Conservation (phyloP, 352 stramenopile genomes). For the Phytophthora aleatoria region DNA sequence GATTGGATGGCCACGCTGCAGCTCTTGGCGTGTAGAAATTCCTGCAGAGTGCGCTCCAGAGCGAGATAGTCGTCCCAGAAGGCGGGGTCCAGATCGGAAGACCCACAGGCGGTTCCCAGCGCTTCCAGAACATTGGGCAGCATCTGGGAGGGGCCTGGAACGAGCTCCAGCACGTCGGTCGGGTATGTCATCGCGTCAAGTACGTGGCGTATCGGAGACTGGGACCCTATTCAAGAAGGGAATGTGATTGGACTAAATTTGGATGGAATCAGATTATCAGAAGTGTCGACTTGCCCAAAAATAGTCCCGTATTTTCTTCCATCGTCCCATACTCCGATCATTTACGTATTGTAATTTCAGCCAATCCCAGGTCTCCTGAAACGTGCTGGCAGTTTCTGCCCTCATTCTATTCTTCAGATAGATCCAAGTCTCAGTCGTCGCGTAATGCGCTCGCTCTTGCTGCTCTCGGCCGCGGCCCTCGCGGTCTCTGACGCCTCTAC, state of each 20-base stretch:
- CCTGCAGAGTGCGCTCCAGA: constrained; percentile 41
- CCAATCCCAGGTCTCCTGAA: background rate
- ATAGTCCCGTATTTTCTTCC: background rate
- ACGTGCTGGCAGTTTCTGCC: constrained; percentile 1
- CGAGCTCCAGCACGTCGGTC: constrained; percentile 31
- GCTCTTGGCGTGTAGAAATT: constrained; percentile 38
- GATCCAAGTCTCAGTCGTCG: constrained; percentile 31
- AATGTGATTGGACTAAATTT: constrained; percentile 16
- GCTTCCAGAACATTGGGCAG: constrained; percentile 41
- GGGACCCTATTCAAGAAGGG: too few relatives aligned
- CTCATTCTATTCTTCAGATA: constrained; percentile 24
- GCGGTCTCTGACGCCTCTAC: constrained; percentile 13
- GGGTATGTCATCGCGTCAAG: constrained; percentile 13
- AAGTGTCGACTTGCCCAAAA: background rate
- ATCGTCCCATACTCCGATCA: background rate
- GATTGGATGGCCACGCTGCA: constrained; percentile 54
- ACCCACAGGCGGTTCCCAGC: constrained; percentile 40
- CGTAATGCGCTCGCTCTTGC: constrained; percentile 13
- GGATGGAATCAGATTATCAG: constrained; percentile 18
- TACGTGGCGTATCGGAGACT: constrained; percentile 10
- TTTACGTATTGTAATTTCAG: constrained; percentile 1
- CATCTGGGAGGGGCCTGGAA: constrained; percentile 53
- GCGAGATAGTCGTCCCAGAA: constrained; percentile 64
- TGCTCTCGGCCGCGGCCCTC: constrained; percentile 23
- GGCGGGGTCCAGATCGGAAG: constrained; percentile 49